Base-by-base conservation (phyloP, 345 rosid species). In the Arabidopsis suecica region DNA sequence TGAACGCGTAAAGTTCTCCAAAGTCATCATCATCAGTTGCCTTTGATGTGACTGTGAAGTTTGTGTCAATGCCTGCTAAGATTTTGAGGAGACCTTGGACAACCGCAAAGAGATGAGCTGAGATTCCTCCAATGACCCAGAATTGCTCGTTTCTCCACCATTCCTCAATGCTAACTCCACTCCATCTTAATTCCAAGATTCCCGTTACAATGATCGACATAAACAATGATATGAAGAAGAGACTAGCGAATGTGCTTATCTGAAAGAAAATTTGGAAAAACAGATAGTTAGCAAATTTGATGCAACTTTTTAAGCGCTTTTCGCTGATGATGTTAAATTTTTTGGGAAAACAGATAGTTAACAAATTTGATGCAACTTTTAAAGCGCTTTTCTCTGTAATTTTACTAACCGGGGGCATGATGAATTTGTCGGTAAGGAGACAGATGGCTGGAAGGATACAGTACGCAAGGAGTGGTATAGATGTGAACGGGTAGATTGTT, bases 71-170 rank as follows among this genome's bases (percentile, higher is more conserved):
- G 48, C 96, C 96, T 6, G 94, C 99, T 67, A 92, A 85, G 71
- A 95, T 79, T 82, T 95, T 95, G 51, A 89, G 79, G 25, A 89
- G 87, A 73, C 97, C 97, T 83, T 89, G 97, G 50, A 92, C 85
- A 42, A 92, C 97, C 0, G 99, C 97, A 28, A 95, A 89, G 34
- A 95, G 90, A 80, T 95, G 98, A 45, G 98, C 99, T 14, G 97
- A 95, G 65, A 95, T 84, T 44, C 97, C 97, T 44, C 97, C 99
- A 41, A 92, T 95, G 72, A 95, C 97, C 94, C 97, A 92, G 76
- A 92, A 95, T 75, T 95, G 98, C 82, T 91, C 96, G 22, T 94
- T 94, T 78, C 98, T 90, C 97, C 98, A 94, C 97, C 97, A 94
- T 82, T 95, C 97, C 74, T 92, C 97, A 3, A 95, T 92, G 88